Conservation (phyloP, 768 basidiomycete genomes). For the Lenzites betulinus region DNA sequence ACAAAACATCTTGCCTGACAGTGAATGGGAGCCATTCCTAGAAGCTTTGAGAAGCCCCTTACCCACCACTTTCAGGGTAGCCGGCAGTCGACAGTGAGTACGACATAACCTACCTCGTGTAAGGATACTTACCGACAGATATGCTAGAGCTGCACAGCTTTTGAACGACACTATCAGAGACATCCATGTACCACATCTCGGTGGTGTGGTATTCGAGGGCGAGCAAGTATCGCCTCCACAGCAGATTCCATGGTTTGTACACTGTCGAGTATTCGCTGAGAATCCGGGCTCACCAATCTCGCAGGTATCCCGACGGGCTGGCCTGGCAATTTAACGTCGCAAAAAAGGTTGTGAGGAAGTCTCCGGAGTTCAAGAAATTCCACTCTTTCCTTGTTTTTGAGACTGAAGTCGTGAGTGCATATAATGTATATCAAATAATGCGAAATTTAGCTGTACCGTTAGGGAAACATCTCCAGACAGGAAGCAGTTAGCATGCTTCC, state of each 20-base stretch:
- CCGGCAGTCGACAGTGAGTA: slow-evolving; percentile 77
- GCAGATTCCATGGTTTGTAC: slow-evolving; percentile 78
- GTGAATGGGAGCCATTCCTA: slow-evolving; percentile 80
- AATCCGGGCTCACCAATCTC: slow-evolving; percentile 2
- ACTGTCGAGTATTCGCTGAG: neutral
- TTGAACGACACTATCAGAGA: slow-evolving; percentile 80
- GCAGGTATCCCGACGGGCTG: slow-evolving; percentile 91
- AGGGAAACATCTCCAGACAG: slow-evolving; percentile 96
- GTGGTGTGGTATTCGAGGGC: slow-evolving; percentile 73
- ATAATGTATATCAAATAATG: neutral
- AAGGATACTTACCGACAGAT: neutral
- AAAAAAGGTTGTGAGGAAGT: slow-evolving; percentile 85
- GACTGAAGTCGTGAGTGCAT: slow-evolving; percentile 87
- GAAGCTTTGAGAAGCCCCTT: slow-evolving; percentile 66
- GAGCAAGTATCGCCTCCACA: slow-evolving; percentile 75
- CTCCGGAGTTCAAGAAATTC: slow-evolving; percentile 89
- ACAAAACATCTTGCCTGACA: slow-evolving; percentile 73
- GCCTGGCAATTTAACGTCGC: slow-evolving; percentile 96
- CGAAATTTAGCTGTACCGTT: neutral
- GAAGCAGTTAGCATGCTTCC: slow-evolving; percentile 99
- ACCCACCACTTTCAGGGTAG: slow-evolving; percentile 93
- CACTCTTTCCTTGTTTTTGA: slow-evolving; percentile 97
- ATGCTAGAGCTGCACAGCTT: slow-evolving; percentile 60
- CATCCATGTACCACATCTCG: slow-evolving; percentile 76
- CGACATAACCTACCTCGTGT: too few species aligned